Base-by-base conservation (phyloP, 2,329 filamentous ascomycete genomes). In the Ascochyta rabiei region DNA sequence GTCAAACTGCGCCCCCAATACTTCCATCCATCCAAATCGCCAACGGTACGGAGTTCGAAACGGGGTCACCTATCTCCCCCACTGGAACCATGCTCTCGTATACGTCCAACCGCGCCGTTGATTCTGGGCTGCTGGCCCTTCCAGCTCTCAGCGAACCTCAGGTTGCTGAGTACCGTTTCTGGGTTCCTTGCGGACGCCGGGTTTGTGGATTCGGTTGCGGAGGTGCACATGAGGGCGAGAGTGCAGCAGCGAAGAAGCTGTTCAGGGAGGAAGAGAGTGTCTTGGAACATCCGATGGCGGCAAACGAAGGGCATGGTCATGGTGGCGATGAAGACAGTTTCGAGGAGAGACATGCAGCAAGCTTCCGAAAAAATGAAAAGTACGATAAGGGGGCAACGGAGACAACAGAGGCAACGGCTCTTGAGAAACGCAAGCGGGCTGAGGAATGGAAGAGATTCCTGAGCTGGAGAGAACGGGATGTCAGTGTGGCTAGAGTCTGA, bases 91-190 rank as follows among this genome's bases (percentile, higher is more conserved):
- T 73, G 47, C 63, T 75, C 7, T 53, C 55, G 1, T 74, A 74
- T 47, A 69, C 63, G 0, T 70, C 68, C 3, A 68, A 70, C 19
- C 71, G 72, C 30, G 48, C 59, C 10, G 59, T 66, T 9, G 63
- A 64, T 21, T 63, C 55, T 0, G 71, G 72, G 0, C 60, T 75
- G 1, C 56, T 75, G n/a, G 70, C 64, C 18, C 57, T 73, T 1
- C 48, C 43, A 4, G 67, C 71, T 9, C 56, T 75, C 2, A 64
- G 58, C 15, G 73, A 75, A 57, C 43, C 61, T 0, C 67, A 72
- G 50, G 71, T 75, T 4, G 72, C 70, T 7, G 72, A 75, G 41
- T 74, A 74, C 50, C 53, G 70, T 23, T 75, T 75, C 51, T 75
- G 73, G 73, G 61, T 66, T 9, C 70, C 68, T 0, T 75, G 73